Evolutionary conservation across 2,329 filamentous ascomycete genomes (phyloP).

Genomic region (Aspergillus piperis): DNA sequence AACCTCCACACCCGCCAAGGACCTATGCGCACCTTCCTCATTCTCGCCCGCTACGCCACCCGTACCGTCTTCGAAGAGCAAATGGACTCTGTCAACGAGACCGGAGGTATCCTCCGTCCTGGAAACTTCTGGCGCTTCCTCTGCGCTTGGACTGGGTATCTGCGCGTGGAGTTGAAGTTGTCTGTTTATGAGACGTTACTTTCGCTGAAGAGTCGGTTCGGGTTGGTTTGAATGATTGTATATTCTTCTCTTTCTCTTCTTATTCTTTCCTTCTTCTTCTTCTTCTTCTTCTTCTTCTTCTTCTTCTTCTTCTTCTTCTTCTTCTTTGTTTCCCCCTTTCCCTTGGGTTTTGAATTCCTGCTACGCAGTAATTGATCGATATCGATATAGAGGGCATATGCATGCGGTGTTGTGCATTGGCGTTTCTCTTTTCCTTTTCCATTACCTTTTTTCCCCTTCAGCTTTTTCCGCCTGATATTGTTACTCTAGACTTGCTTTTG

Average conservation of each 20-base stretch:
- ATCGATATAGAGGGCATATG: neutral
- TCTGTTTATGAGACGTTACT: slow-evolving; percentile 61
- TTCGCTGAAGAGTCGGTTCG: slow-evolving; percentile 52
- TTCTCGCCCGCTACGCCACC: slow-evolving; percentile 65
- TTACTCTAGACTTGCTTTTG: too few species aligned
- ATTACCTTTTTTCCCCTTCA: neutral
- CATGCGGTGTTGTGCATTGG: neutral
- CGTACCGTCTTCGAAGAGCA: slow-evolving; percentile 64
- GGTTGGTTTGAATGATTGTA: slow-evolving; percentile 31
- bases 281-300: neutral
- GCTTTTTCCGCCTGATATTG: too few species aligned
- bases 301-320: neutral
- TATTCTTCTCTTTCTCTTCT: slow-evolving; percentile 3
- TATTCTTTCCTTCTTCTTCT: neutral
- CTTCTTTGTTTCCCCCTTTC: neutral
- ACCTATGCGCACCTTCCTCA: slow-evolving; percentile 63
- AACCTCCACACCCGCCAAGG: slow-evolving; percentile 62
- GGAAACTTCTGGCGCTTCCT: slow-evolving; percentile 55
- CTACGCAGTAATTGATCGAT: neutral
- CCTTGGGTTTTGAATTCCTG: neutral
- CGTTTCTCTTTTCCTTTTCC: neutral
- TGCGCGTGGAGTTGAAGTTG: slow-evolving; percentile 60
- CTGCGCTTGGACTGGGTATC: slow-evolving; percentile 55
- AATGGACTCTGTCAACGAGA: slow-evolving; percentile 52
- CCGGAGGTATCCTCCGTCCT: slow-evolving; percentile 55